These are phyloP conservation scores for Sporisorium exsertum DNA, from an alignment of 1,284 basidiomycete species.

Conservation along the genomic window DNA sequence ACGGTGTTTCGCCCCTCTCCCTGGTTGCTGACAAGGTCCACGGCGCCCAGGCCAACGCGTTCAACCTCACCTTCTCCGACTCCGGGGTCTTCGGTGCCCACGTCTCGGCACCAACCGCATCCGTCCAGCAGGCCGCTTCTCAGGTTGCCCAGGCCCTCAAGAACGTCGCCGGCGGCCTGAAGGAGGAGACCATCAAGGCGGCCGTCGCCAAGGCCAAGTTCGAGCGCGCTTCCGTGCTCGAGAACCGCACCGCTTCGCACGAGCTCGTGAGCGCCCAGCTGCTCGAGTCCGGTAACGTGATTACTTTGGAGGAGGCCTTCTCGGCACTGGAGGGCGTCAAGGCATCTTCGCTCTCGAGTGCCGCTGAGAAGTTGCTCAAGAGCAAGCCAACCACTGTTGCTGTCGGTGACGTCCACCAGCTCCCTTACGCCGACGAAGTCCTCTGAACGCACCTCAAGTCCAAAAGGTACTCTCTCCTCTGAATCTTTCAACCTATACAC, in stretches of 20 bases:
- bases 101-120: conserved; percentile 58
- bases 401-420: conserved; percentile 63
- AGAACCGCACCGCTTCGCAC: conserved; percentile 56
- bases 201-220: conserved; percentile 68
- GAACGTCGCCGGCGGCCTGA: conserved; percentile 55
- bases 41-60: conserved; percentile 58
- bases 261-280: conserved; percentile 58
- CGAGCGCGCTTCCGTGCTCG: conserved; percentile 55
- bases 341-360: conserved; percentile 45
- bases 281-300: conserved; percentile 48
- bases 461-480: too few relatives aligned
- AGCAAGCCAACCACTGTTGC: conserved; percentile 66
- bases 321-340: conserved; percentile 59
- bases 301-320: conserved; percentile 52
- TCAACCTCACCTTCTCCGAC: conserved; percentile 65
- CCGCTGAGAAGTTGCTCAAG: conserved; percentile 64
- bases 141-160: conserved; percentile 59
- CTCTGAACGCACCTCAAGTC: conserved; percentile 26
- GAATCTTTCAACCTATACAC: neutral
- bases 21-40: conserved; percentile 42
- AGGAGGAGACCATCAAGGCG: conserved; percentile 53
- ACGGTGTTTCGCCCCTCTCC: conserved; percentile 60
- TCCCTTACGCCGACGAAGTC: conserved; percentile 68
- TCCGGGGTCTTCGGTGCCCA: conserved; percentile 65
- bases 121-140: conserved; percentile 55